Evolutionary conservation across 2,329 filamentous ascomycete species (phyloP).

Genomic region (Ilyonectria sp.): DNA sequence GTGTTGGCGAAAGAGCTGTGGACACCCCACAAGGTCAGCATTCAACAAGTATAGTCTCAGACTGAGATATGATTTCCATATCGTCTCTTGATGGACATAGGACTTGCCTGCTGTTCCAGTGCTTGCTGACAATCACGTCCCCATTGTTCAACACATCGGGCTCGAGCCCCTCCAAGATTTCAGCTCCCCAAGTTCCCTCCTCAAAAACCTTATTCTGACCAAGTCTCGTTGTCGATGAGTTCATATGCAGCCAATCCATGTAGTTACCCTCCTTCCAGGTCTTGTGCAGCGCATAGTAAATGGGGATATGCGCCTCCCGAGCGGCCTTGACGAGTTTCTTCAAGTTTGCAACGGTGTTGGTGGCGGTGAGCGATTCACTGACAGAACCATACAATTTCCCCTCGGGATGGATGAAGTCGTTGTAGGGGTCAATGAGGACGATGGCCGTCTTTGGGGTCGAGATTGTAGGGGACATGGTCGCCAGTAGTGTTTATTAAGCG

Average conservation of each 20-base stretch:
- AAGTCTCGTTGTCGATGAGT: constrained; percentile 2
- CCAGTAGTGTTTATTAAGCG: background rate
- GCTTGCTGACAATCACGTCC: constrained; percentile 34
- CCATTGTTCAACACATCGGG: constrained; percentile 34
- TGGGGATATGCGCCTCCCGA: constrained; percentile 25
- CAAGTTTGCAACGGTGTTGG: constrained; percentile 1
- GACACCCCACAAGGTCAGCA: background rate
- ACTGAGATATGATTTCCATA: background rate
- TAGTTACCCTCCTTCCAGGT: constrained; percentile 23
- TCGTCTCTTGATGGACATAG: background rate
- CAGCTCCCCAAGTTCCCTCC: constrained; percentile 34
- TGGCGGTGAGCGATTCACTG: constrained; percentile 14
- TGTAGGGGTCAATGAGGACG: constrained; percentile 38
- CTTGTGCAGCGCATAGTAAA: constrained; percentile 36
- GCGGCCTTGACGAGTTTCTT: constrained; percentile 26
- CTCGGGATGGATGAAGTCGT: constrained; percentile 38
- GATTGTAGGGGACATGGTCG: background rate
- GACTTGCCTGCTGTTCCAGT: constrained; percentile 35
- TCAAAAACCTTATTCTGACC: constrained; percentile 16
- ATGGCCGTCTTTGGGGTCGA: constrained; percentile 16
- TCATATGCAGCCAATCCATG: constrained; percentile 30
- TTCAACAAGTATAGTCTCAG: background rate
- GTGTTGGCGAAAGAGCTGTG: constrained; percentile 32
- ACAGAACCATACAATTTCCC: constrained; percentile 26
- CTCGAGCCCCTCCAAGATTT: constrained; percentile 33